These are phyloP conservation scores for Esteya vermicola DNA, from an alignment of 2,329 filamentous ascomycete genomes.

Conservation along the genomic window DNA sequence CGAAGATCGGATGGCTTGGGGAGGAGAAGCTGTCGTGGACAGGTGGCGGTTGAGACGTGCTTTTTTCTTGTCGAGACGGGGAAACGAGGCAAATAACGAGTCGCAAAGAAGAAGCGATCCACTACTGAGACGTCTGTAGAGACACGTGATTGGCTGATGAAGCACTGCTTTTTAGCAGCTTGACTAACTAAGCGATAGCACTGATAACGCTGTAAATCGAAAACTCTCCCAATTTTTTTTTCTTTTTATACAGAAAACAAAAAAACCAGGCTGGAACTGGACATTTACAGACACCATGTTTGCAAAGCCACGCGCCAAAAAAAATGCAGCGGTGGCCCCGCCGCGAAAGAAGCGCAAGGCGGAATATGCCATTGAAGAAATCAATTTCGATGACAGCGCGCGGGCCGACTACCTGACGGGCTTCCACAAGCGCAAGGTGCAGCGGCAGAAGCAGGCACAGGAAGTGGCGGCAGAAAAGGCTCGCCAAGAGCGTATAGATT, in stretches of 20 bases:
- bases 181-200: no score
- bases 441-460: conserved; percentile 72
- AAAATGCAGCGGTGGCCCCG: conserved; percentile 29
- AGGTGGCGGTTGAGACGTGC: background rate
- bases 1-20: background rate
- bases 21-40: background rate
- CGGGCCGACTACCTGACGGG: conserved; percentile 83
- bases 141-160: background rate
- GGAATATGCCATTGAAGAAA: conserved; percentile 53
- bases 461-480: conserved; percentile 66
- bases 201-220: no score
- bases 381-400: conserved; percentile 68
- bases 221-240: background rate
- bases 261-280: no score
- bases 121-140: no score
- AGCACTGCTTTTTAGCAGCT: no score
- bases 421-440: conserved; percentile 90
- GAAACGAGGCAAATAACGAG: conserved; percentile 2
- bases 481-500: conserved; percentile 58
- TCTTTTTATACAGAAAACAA: background rate
- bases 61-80: background rate
- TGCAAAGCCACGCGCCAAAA: conserved; percentile 43
- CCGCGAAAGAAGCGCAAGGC: conserved; percentile 51
- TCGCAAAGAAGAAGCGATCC: no score
- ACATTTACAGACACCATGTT: conserved; percentile 20